Base-by-base conservation (phyloP, 805 yeast genomes). In the Hanseniaspora jakobsenii region DNA sequence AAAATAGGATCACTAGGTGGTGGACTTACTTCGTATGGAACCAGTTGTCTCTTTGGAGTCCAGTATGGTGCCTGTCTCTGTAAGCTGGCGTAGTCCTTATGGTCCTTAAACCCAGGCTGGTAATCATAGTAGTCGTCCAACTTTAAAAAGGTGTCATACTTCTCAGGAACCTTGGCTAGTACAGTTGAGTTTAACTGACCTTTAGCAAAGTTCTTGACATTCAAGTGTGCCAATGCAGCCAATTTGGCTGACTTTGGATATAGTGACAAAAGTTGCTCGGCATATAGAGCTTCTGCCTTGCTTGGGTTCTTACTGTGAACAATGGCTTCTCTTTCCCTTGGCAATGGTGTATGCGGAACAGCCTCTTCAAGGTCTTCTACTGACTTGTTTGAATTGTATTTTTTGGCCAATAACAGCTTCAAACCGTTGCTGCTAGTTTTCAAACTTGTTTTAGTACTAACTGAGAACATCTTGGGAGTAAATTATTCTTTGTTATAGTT, bases 121-220 rank as follows among this genome's bases (percentile, higher is more conserved):
- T 61, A 72, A 57, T 84, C 94, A 78, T 86, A 87, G 54, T 77
- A 75, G 34, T 81, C 77, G 61, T 89, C 91, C 32, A 71, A 64
- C 48, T 69, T 70, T 27, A 82, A 64, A 52, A 77, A 78, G 62
- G 89, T 95, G 50, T 77, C 85, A 32, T 71, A 61, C 52, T 75
- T 42, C 22, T 42, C 46, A 21, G 46, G 46, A 6, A 42, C 46
- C 19, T 35, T 42, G n/a, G 46, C 39, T 7, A 28, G 23, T 16
- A 14, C 24, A 6, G 29, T 28, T 3, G 7, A 16, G 6, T 37
- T 27, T 22, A 34, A 19, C 12, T 29, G 26, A 13, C 39, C 39
- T 23, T 42, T 42, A n/a, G 34, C 28, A 14, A 42, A 29, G n/a
- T 42, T 31, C 9, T 31, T 30, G 18, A 30, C 31, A 19, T 42